Percentiles rank a stretch among this genome's conserved stretches.
These are phyloP conservation scores for Dillenia suffruticosa DNA, from an alignment of 164 flowering plant species.

Conservation along the genomic window DNA sequence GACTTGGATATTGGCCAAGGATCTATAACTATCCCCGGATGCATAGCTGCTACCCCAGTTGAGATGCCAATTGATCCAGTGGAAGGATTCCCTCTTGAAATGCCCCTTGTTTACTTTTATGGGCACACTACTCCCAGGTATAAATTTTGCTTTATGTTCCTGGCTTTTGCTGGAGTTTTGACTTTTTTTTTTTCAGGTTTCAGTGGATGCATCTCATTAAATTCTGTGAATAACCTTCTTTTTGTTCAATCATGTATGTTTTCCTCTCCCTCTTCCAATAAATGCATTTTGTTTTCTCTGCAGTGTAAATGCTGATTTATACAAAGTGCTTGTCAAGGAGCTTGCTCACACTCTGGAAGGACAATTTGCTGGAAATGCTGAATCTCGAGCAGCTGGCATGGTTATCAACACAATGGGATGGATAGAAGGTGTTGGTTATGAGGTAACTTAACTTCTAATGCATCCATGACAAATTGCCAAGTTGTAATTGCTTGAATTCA, in stretches of 20 bases:
- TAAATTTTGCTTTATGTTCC: not conserved
- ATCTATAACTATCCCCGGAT: slow-evolving; percentile 81
- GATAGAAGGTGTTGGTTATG: slow-evolving; percentile 94
- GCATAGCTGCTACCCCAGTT: slow-evolving; percentile 86
- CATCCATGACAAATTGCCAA: not conserved
- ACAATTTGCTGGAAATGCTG: slow-evolving; percentile 77
- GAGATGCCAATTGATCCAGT: slow-evolving; percentile 96
- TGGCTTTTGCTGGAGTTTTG: not conserved
- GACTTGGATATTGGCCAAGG: slow-evolving; percentile 97
- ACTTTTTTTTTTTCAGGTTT: not conserved
- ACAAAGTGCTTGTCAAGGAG: slow-evolving; percentile 84
- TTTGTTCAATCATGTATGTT: no score
- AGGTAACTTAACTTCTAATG: slow-evolving; percentile 34
- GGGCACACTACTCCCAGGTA: slow-evolving; percentile 92
- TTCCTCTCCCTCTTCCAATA: no score
- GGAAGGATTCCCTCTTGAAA: slow-evolving; percentile 96
- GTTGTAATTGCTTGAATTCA: not conserved
- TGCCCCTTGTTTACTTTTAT: slow-evolving; percentile 87
- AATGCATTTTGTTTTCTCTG: slow-evolving; percentile 7
- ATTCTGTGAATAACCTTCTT: no score
- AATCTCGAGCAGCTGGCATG: slow-evolving; percentile 94
- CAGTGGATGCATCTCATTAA: no score
- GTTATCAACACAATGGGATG: slow-evolving; percentile 99
- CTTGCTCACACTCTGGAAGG: slow-evolving; percentile 75
- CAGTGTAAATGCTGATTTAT: slow-evolving; percentile 80